Conservation (phyloP, 2,329 filamentous ascomycete genomes). For the Raffaelea deltoideospora region DNA sequence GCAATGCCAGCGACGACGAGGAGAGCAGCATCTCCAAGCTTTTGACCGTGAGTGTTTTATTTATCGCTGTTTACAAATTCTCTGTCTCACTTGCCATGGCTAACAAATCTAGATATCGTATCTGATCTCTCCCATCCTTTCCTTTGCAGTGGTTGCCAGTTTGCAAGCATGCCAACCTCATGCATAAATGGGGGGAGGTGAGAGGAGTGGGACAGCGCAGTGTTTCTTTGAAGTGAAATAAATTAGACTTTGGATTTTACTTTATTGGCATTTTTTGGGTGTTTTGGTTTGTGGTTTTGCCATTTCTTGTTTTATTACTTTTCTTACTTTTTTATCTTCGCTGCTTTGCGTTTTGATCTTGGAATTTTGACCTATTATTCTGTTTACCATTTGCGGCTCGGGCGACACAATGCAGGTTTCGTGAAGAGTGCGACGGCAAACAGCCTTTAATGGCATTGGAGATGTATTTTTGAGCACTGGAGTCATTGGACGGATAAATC, state of each 20-base stretch:
- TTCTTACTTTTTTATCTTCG: background rate
- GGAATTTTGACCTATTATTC: background rate
- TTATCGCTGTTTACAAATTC: background rate
- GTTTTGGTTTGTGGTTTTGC: no score
- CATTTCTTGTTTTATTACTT: background rate
- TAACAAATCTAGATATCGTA: background rate
- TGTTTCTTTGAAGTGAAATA: background rate
- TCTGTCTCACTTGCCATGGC: no score
- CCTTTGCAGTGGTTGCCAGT: background rate
- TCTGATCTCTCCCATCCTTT: background rate
- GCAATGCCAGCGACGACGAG: slow-evolving; percentile 20
- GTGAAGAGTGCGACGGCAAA: no score
- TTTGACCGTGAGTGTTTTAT: slow-evolving; percentile 20
- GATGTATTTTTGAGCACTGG: no score
- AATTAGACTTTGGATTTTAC: background rate
- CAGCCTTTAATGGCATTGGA: no score
- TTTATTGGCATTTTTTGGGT: background rate
- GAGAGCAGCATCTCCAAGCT: slow-evolving; percentile 28
- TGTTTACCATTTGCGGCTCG: background rate
- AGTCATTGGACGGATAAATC: no score
- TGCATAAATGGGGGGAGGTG: background rate
- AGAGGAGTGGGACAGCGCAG: no score
- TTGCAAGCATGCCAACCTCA: background rate
- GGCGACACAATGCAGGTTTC: no score
- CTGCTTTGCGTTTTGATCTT: background rate